A percentile compares a stretch with the other conserved stretches of the same genome.
phyloP scores from a whole-genome alignment of 352 stramenopile species.

The Phytophthora tubulina region DNA sequence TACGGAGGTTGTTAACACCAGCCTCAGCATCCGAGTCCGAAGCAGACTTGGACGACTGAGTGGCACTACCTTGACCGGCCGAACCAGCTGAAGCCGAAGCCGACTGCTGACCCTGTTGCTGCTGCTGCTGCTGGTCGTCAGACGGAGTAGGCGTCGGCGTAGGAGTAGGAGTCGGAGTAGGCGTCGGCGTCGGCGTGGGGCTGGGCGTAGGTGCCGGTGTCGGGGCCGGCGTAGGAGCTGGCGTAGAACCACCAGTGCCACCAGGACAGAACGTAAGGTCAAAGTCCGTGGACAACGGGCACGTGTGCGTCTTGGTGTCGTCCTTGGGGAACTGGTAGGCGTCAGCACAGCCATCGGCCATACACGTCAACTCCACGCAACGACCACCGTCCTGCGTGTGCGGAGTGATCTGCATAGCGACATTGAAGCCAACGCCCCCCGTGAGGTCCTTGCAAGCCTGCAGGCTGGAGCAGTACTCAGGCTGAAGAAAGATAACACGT shows the following conservation, averaged over 20 bases:
- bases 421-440: conserved; percentile 72
- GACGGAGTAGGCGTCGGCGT: conserved; percentile 31
- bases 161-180: conserved; percentile 45
- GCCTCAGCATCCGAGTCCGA: conserved; percentile 28
- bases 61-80: conserved; percentile 10
- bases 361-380: conserved; percentile 64
- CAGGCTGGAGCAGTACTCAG: conserved; percentile 64
- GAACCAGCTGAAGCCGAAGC: conserved; percentile 24
- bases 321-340: conserved; percentile 77
- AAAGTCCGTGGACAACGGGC: conserved; percentile 56
- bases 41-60: conserved; percentile 17
- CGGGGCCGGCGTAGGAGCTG: conserved; percentile 37
- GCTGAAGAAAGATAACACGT: conserved; percentile 33
- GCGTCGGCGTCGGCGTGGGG: conserved; percentile 42
- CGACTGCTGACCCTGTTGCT: conserved; percentile 20
- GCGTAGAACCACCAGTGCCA: conserved; percentile 39
- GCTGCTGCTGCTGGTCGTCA: conserved; percentile 21
- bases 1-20: conserved; percentile 30
- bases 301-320: conserved; percentile 77
- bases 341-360: conserved; percentile 61
- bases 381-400: conserved; percentile 42
- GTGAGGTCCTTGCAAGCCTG: conserved; percentile 68
- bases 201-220: conserved; percentile 38
- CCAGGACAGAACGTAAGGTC: conserved; percentile 73
- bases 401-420: conserved; percentile 70